Evolutionary conservation across 2,329 filamentous ascomycete species (phyloP).

Genomic region (Zymoseptoria tritici): DNA sequence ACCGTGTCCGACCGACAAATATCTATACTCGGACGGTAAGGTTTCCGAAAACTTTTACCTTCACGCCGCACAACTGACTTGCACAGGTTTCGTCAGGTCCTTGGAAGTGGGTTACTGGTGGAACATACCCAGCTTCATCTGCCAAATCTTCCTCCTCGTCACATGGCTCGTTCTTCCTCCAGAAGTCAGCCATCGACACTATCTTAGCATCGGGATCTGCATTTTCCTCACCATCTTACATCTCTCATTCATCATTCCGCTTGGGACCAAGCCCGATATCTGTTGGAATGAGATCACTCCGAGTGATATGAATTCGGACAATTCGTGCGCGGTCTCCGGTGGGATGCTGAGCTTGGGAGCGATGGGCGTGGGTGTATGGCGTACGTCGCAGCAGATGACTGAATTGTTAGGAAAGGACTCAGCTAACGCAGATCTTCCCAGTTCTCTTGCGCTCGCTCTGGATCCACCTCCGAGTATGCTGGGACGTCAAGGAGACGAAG

Average conservation of each 20-base stretch:
- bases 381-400: conserved; percentile 3
- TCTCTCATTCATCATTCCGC: conserved; percentile 76
- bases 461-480: conserved; percentile 34
- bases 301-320: conserved; percentile 66
- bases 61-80: background rate
- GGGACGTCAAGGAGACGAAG: conserved; percentile 29
- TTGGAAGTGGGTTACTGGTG: conserved; percentile 47
- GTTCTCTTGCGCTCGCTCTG: conserved; percentile 47
- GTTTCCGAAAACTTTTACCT: conserved; percentile 31
- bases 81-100: conserved; percentile 4
- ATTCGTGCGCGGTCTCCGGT: conserved; percentile 73
- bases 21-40: conserved; percentile 6
- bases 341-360: conserved; percentile 71
- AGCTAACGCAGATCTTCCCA: background rate
- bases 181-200: conserved; percentile 65
- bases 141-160: conserved; percentile 64
- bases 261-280: conserved; percentile 63
- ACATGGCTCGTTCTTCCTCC: conserved; percentile 72
- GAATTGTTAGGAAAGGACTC: background rate
- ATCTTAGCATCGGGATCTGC: conserved; percentile 76
- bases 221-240: conserved; percentile 64
- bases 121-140: conserved; percentile 61
- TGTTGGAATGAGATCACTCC: conserved; percentile 82
- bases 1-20: conserved; percentile 2
- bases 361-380: conserved; percentile 78